phyloP scores from a whole-genome alignment of 2,329 filamentous ascomycete species.

The Colletotrichum somersetense region DNA sequence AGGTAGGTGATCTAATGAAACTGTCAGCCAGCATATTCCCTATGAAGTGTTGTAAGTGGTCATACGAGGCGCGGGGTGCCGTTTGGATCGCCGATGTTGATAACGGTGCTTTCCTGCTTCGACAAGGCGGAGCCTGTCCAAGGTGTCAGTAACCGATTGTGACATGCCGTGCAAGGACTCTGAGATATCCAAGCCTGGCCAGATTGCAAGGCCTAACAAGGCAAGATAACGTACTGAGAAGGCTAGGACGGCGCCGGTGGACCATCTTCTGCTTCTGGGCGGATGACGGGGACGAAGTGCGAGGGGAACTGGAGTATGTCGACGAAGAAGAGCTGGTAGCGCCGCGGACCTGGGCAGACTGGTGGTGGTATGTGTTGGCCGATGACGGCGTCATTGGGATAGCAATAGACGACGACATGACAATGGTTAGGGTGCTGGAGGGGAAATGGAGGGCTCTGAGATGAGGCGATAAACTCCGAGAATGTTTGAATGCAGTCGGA shows the following conservation, averaged over 20 bases:
- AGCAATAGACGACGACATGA: conserved; percentile 77
- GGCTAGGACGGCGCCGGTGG: conserved; percentile 70
- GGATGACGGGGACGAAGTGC: conserved; percentile 59
- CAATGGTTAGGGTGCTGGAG: conserved; percentile 48
- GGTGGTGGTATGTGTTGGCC: conserved; percentile 49
- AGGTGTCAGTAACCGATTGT: conserved; percentile 47
- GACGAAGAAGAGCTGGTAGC: conserved; percentile 65
- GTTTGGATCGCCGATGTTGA: conserved; percentile 82
- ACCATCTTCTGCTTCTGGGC: conserved; percentile 57
- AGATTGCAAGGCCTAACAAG: conserved; percentile 4
- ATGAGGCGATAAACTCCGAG: conserved; percentile 24
- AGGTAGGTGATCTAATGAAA: conserved; percentile 79
- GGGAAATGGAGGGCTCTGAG: conserved; percentile 17
- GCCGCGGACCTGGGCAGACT: conserved; percentile 56
- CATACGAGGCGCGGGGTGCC: conserved; percentile 79
- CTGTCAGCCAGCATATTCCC: conserved; percentile 5
- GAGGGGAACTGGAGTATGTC: conserved; percentile 68
- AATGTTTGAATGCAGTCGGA: conserved; percentile 23
- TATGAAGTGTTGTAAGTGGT: conserved; percentile 22
- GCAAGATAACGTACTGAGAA: conserved; percentile 64
- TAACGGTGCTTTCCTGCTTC: conserved; percentile 82
- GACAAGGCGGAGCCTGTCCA: conserved; percentile 76
- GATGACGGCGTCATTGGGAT: conserved; percentile 67
- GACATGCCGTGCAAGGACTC: background rate
- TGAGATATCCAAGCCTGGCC: background rate